These are phyloP conservation scores for Abrus precatorius DNA, from an alignment of 306 rosid species.

Conservation along the genomic window DNA sequence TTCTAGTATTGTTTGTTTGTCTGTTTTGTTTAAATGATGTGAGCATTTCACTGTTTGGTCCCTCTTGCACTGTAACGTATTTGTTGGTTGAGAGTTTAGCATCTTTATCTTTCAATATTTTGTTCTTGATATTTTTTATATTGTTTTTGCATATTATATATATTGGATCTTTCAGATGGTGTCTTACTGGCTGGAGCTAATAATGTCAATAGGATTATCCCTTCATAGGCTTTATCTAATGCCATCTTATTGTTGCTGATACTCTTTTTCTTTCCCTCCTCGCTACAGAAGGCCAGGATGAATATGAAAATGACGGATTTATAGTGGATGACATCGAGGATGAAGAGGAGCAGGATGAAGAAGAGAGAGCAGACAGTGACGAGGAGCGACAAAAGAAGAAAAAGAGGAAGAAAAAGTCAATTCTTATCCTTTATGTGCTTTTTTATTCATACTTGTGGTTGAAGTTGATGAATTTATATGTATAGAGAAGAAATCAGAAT, in stretches of 20 bases:
- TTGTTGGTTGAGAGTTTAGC: slow-evolving; percentile 15
- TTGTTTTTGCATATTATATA: slow-evolving; percentile 23
- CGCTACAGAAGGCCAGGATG: slow-evolving; percentile 85
- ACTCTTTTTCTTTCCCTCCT: slow-evolving; percentile 7
- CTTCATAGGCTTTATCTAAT: slow-evolving; percentile 14
- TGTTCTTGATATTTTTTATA: neutral
- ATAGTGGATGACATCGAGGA: slow-evolving; percentile 94
- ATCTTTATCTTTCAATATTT: neutral
- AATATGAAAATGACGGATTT: slow-evolving; percentile 96
- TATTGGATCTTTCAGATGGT: neutral
- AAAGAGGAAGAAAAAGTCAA: slow-evolving; percentile 91
- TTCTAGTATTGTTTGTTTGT: neutral
- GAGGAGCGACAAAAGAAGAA: slow-evolving; percentile 96
- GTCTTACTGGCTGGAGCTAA: slow-evolving; percentile 23
- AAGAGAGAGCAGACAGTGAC: slow-evolving; percentile 81
- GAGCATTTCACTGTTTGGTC: slow-evolving; percentile 3
- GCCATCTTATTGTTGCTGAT: slow-evolving; percentile 22
- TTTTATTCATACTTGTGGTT: slow-evolving; percentile 6
- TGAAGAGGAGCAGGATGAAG: slow-evolving; percentile 86
- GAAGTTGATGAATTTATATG: slow-evolving; percentile 20
- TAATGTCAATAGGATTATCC: slow-evolving; percentile 6
- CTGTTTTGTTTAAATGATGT: neutral
- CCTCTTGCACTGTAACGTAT: neutral
- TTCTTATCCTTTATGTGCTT: slow-evolving; percentile 15
- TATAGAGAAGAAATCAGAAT: slow-evolving; percentile 6